Conservation (phyloP, 2,329 filamentous ascomycete species). For the Graphilbum fragrans region DNA sequence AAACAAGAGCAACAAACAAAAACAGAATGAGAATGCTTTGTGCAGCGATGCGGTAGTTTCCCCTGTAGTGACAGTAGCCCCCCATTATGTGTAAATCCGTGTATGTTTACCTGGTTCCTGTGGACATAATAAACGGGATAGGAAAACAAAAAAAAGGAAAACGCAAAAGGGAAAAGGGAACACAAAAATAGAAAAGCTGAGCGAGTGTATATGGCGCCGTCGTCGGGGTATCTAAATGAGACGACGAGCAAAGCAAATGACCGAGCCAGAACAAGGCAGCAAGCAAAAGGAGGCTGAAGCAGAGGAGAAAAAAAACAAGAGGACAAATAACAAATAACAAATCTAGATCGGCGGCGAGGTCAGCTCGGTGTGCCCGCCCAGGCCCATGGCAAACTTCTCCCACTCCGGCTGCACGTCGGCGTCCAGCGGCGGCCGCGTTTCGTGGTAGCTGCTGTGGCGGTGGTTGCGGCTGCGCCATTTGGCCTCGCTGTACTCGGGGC, state of each 20-base stretch:
- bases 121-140: background rate
- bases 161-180: background rate
- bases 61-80: too few species aligned
- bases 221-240: constrained; percentile 8
- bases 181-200: background rate
- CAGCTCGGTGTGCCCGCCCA: constrained; percentile 27
- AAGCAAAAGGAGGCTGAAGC: background rate
- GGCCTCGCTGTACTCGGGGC: too few species aligned
- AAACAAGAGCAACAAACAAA: too few species aligned
- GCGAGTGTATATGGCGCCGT: background rate
- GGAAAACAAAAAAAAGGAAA: background rate
- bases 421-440: constrained; percentile 1
- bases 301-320: background rate
- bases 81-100: too few species aligned
- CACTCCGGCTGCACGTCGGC: constrained; percentile 22
- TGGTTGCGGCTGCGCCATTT: too few species aligned
- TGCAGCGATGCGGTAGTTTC: too few species aligned
- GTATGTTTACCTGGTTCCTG: too few species aligned
- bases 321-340: background rate
- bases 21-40: too few species aligned
- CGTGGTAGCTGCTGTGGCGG: constrained; percentile 8
- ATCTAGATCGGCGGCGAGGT: background rate
- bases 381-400: constrained; percentile 30
- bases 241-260: background rate
- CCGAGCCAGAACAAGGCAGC: background rate